Conservation (phyloP, 1,284 basidiomycete genomes). For the Papiliotrema flavescens region DNA sequence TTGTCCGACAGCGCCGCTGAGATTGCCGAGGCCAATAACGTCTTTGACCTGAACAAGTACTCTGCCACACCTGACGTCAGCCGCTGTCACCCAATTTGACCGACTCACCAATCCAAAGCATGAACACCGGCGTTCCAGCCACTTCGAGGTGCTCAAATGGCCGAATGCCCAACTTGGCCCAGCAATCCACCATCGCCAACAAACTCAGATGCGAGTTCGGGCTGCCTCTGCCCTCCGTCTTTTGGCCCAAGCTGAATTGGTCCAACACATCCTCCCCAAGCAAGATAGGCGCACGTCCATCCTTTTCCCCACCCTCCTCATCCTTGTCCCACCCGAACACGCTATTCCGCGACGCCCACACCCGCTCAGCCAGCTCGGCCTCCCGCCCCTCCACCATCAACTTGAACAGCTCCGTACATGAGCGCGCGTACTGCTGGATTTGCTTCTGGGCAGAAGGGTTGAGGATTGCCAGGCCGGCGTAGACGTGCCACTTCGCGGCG, state of each 20-base stretch:
- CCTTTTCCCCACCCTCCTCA: constrained; percentile 36
- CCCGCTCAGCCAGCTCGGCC: constrained; percentile 62
- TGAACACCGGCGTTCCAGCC: constrained; percentile 93
- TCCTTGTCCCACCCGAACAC: constrained; percentile 66
- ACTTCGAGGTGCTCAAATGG: constrained; percentile 90
- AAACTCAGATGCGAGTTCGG: constrained; percentile 88
- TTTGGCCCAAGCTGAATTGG: constrained; percentile 74
- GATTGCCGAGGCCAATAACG: constrained; percentile 66
- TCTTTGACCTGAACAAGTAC: constrained; percentile 74
- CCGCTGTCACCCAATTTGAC: background rate
- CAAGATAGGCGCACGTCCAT: constrained; percentile 62
- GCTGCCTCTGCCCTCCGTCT: constrained; percentile 31
- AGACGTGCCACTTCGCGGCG: constrained; percentile 97
- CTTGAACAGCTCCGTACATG: constrained; percentile 87
- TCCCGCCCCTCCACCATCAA: constrained; percentile 84
- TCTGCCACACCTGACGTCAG: constrained; percentile 69
- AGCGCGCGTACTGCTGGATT: constrained; percentile 84
- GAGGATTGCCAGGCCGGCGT: constrained; percentile 93
- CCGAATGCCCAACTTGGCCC: constrained; percentile 81
- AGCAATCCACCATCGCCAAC: constrained; percentile 99
- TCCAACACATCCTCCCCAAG: constrained; percentile 84
- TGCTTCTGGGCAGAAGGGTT: constrained; percentile 89
- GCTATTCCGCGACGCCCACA: constrained; percentile 69
- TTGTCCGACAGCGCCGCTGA: constrained; percentile 72
- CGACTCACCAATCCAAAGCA: constrained; percentile 76